Evolutionary conservation across 2,329 filamentous ascomycete species (phyloP), one percentile per base, ranked within the genome.

Genomic region (Hypocrella siamensis): DNA sequence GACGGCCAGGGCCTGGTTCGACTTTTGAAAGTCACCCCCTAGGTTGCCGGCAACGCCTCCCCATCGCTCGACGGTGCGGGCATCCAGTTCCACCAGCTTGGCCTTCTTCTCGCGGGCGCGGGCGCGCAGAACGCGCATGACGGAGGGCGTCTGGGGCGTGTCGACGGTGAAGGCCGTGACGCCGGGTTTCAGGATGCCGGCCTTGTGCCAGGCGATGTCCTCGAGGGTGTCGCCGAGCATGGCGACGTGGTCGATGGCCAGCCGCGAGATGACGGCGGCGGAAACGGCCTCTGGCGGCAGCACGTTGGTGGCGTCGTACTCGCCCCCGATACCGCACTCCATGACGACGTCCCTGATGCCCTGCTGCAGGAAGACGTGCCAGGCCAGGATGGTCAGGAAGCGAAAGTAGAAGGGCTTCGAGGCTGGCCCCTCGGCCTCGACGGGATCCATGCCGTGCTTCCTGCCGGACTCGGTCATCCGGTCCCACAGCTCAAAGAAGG

Each of bases 251-350:
- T 94, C 86, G 37, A 93, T 79, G 4, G 83, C 85, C 27, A 94
- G 53, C 45, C 78, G 84, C 15, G 84, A 77, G 24, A 94, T 75
- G 1, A 79, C 80, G 1, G 75, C 70, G 2, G 75, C 77, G 6
- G 70, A 75, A 1, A 85, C 79, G 10, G 70, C 65, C 9, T 66
- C 61, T 0, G 57, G 34, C 0, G 64, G 63, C 5, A 98, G 55
- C 16, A 96, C 70, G 47, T 96, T 96, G 8, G 90, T 98, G 18
- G 80, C 79, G 48, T 96, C 88, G 46, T 85, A 85, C 56, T 93
- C 83, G 30, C 86, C 90, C 12, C 90, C 90, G 40, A 96, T 92
- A 1, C 90, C 90, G 46, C 84, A 93, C 56, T 98, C 90, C 21
- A 96, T 67, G 8, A 96, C 74, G 0, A 84, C 86, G 14, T 74